phyloP scores from a whole-genome alignment of 2,329 filamentous ascomycete species.

The Chrysosphaeria jannelii region DNA sequence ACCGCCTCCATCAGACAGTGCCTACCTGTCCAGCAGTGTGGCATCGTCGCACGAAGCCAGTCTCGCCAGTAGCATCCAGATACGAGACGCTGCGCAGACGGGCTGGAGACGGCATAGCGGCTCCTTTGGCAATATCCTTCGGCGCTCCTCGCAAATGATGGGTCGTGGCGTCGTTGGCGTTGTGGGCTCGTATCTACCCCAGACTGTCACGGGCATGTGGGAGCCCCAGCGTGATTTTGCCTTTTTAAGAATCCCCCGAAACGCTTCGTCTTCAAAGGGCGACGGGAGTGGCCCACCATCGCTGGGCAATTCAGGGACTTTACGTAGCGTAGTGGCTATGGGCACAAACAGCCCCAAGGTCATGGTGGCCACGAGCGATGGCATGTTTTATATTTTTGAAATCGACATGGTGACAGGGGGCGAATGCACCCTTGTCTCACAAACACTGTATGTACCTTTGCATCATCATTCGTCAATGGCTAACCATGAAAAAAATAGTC shows the following conservation, averaged over 20 bases:
- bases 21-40: constrained; percentile 9
- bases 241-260: constrained; percentile 71
- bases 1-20: constrained; percentile 19
- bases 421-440: constrained; percentile 63
- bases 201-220: constrained; percentile 92
- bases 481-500: not conserved
- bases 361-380: constrained; percentile 94
- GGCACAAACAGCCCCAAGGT: constrained; percentile 82
- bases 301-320: no score
- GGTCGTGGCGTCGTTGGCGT: constrained; percentile 67
- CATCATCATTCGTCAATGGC: not conserved
- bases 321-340: constrained; percentile 89
- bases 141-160: constrained; percentile 85
- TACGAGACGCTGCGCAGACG: constrained; percentile 3
- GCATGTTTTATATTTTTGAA: constrained; percentile 79
- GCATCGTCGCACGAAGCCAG: constrained; percentile 6
- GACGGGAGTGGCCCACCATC: no score
- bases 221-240: constrained; percentile 86
- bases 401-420: constrained; percentile 87
- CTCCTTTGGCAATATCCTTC: constrained; percentile 65
- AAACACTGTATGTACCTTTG: constrained; percentile 69
- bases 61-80: no score
- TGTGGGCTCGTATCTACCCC: constrained; percentile 72
- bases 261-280: constrained; percentile 7
- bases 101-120: constrained; percentile 25